A percentile compares a stretch with the other conserved stretches of the same genome.
Evolutionary conservation across 2,329 filamentous ascomycete species (phyloP).

Genomic region (Ophiocordyceps polyrhachis-furcata): DNA sequence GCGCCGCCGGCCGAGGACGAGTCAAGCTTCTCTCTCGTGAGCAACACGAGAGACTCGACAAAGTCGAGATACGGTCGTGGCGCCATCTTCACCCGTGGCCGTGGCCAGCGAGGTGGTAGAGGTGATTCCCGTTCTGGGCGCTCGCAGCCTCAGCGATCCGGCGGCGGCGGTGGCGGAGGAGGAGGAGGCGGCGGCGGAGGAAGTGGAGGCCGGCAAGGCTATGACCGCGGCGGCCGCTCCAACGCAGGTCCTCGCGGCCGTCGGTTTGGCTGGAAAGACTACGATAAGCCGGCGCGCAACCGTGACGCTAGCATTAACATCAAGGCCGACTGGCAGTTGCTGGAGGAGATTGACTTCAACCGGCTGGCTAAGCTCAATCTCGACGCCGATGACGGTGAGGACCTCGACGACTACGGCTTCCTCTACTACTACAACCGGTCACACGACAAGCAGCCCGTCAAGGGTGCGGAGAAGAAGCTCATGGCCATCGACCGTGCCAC

Average conservation of each 20-base stretch:
- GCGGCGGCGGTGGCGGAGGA: neutral
- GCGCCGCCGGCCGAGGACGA: constrained; percentile 89
- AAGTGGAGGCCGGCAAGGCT: constrained; percentile 46
- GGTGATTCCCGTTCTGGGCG: constrained; percentile 41
- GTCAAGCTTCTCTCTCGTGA: constrained; percentile 92
- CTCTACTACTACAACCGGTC: constrained; percentile 94
- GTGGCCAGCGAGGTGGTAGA: constrained; percentile 57
- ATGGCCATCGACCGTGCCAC: constrained; percentile 80
- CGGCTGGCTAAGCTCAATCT: constrained; percentile 89
- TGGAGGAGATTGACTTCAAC: constrained; percentile 98
- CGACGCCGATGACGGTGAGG: constrained; percentile 85
- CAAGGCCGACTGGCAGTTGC: constrained; percentile 83
- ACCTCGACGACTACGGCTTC: constrained; percentile 90
- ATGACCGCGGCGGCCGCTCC: constrained; percentile 55
- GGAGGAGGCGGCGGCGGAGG: constrained; percentile 15
- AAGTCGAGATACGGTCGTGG: constrained; percentile 82
- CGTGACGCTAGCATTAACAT: constrained; percentile 92
- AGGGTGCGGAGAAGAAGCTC: constrained; percentile 73
- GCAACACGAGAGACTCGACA: constrained; percentile 72
- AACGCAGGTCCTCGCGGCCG: constrained; percentile 52
- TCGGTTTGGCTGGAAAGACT: constrained; percentile 96
- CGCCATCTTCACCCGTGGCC: constrained; percentile 73
- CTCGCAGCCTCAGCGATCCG: constrained; percentile 48
- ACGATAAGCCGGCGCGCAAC: constrained; percentile 93
- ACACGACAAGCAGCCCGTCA: constrained; percentile 86